Conservation (phyloP, 164 flowering plant genomes). For the Euptelea pleiosperma region DNA sequence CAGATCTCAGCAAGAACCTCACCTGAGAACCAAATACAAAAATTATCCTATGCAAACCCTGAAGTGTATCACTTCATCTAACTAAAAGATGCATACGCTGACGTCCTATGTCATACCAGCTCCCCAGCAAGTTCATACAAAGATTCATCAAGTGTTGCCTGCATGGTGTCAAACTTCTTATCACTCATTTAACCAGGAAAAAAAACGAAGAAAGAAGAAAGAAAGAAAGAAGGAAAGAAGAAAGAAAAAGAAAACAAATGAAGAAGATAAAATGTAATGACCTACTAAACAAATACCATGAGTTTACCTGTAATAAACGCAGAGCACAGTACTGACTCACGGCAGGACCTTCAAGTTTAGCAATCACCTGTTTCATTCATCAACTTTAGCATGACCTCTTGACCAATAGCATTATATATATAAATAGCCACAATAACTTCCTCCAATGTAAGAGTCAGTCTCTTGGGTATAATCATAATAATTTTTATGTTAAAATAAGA, state of each 20-base stretch:
- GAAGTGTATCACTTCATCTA: conserved; percentile 3
- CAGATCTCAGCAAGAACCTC: conserved; percentile 93
- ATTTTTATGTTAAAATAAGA: no score
- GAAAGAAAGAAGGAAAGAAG: not conserved
- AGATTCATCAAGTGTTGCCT: conserved; percentile 97
- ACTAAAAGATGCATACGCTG: not conserved
- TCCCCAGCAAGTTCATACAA: conserved; percentile 99
- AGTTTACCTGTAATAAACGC: conserved; percentile 77
- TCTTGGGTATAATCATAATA: no score
- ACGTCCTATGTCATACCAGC: conserved; percentile 54
- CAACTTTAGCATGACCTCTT: conserved; percentile 6
- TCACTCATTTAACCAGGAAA: conserved; percentile 4
- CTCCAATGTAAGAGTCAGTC: no score
- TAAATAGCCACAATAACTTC: no score
- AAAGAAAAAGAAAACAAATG: not conserved
- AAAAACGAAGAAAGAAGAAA: not conserved
- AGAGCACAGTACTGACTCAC: conserved; percentile 97
- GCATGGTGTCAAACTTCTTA: conserved; percentile 20
- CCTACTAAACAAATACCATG: not conserved
- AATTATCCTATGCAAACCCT: not conserved
- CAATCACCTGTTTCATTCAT: conserved; percentile 68
- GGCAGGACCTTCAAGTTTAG: conserved; percentile 98
- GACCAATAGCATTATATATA: not conserved
- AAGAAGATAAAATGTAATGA: not conserved
- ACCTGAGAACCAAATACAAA: conserved; percentile 45